Base-by-base conservation (phyloP, 106 monocot species). In the Allium fistulosum region DNA sequence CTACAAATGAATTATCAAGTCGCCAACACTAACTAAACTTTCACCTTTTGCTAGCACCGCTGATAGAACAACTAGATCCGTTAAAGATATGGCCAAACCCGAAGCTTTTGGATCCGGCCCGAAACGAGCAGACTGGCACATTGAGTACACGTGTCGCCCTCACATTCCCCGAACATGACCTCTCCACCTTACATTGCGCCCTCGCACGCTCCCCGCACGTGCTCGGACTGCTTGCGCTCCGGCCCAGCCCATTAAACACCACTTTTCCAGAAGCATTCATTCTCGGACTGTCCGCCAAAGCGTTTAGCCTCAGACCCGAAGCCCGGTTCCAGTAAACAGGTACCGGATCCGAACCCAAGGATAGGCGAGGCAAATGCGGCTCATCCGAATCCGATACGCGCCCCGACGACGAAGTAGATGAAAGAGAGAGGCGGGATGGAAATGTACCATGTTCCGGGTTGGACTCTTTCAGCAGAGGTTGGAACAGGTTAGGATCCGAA, bases 191-290 rank as follows among this genome's bases (percentile, higher is more conserved):
- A 11, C 56, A 11, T 4, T 9, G 16, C 16, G 67, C 63, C 65
- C 53, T 71, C 27, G 65, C 49, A 14, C 79, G 26, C 51, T 77
- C 72, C 10, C 63, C 78, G 59, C 72, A 80, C 56, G 55, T 80
- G 62, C 77, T 71, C 4, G 87, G 87, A 61, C 82, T 78, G 81
- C 88, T 88, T 6, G 84, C 78, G 74, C 88, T 84, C 48, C 84
- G 59, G 59, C 72, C 84, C 48, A 84, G 71, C 7, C 88, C 76
- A 12, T 76, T 77, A 69, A 88, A 88, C 53, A 84, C 73, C 16
- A 88, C 70, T 67, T 77, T 81, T 0, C 88, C 84, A n/a, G 81
- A 84, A 49, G 84, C 71, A 60, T 81, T 88, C 76, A 88, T 76
- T 17, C 88, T 74, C 57, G 84, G 88, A 47, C 81, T 81, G 16